Base-by-base conservation (phyloP, 2,329 filamentous ascomycete species). In the Calonectria montana region DNA sequence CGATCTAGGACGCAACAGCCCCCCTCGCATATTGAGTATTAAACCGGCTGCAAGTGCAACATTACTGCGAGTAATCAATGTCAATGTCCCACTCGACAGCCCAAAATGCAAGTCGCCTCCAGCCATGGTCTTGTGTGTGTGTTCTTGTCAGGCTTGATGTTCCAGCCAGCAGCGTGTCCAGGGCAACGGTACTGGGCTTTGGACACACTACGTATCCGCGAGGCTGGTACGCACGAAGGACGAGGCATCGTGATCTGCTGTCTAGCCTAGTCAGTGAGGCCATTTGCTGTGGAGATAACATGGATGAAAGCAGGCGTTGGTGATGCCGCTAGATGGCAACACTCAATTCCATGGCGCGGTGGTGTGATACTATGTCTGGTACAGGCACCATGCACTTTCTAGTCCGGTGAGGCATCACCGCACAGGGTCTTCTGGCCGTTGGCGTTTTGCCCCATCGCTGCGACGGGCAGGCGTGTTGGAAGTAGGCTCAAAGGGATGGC, bases 291-390 rank as follows among this genome's bases (percentile, higher is more conserved):
- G 65, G 65, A 55, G 65, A 62, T 68, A 35, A 27, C 65, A 68
- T 68, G 65, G 65, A 62, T 68, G 35, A 43, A 62, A 29, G 43
- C 47, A 37, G 35, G 55, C 35, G 55, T 50, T 47, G 65, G 31
- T 62, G 65, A 61, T 68, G 65, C 53, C 47, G 65, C 57, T 62
- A 59, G 31, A 68, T 68, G 65, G 59, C 65, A 37, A 68, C 45
- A 35, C 55, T 68, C 65, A 62, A 62, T 68, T 47, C 50, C 43
- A 37, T 68, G 16, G 53, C 25, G 65, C 37, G 25, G 55, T 68
- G 65, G 65, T 57, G 55, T 68, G 65, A 67, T 55, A 27, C 31
- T 57, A 57, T 57, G 53, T 25, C 53, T 59, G 55, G 50, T 23
- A 67, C 35, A 57, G 65, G 29, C 65, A 27, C 27, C 25, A 59